These are phyloP conservation scores for Lactifluus rugatus DNA, from an alignment of 768 basidiomycete species.

Conservation along the genomic window DNA sequence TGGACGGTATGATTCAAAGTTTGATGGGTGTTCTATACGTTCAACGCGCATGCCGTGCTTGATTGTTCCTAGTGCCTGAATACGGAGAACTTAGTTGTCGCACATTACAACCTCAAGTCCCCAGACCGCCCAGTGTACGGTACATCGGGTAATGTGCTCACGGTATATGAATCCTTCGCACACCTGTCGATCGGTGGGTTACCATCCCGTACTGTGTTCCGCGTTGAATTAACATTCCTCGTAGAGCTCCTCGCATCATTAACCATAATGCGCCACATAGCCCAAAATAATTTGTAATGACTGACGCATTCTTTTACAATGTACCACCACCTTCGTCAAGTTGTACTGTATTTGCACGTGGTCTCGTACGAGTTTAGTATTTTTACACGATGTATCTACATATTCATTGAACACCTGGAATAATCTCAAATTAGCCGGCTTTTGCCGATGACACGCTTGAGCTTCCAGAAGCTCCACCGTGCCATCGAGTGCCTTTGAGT, in stretches of 20 bases:
- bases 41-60: constrained; percentile 3
- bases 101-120: constrained; percentile 55
- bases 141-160: constrained; percentile 54
- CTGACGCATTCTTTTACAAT: neutral
- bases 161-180: constrained; percentile 46
- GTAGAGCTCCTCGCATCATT: constrained; percentile 19
- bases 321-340: neutral
- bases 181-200: constrained; percentile 45
- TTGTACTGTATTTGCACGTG: neutral
- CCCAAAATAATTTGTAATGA: constrained; percentile 17
- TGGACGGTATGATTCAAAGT: constrained; percentile 50
- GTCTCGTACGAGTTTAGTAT: neutral
- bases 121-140: constrained; percentile 45
- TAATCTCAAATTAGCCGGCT: too few species aligned
- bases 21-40: constrained; percentile 1
- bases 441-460: too few species aligned
- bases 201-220: neutral
- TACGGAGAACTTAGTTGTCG: constrained; percentile 46
- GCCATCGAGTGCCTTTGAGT: neutral
- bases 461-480: neutral
- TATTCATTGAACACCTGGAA: neutral
- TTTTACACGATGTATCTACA: neutral
- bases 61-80: constrained; percentile 39
- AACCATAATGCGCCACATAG: constrained; percentile 21
- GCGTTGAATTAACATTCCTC: neutral